Evolutionary conservation across 129 eudicot species (phyloP), one percentile per base, ranked within the genome.

Genomic region (Artemisia annua): DNA sequence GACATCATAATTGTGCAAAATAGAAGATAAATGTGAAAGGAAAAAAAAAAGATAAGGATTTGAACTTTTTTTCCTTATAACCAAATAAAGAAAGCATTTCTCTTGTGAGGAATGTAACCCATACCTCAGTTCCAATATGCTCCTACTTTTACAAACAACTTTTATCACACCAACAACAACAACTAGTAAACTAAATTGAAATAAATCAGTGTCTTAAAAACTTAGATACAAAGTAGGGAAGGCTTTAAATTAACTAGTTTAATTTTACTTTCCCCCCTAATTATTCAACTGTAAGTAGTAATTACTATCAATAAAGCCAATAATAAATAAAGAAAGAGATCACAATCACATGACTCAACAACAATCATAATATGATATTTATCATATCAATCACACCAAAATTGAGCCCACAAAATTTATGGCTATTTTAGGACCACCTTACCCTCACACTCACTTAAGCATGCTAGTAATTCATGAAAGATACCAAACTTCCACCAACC

Each of bases 331-430:
- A 17, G 71, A 71, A 66, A 63, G 58, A 53, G 78, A 78, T 65
- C 55, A 72, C 71, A 75, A 77, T 85, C 87, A 85, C 90, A 82
- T 88, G 95, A 83, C 75, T 78, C 79, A 87, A 85, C 86, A 67
- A 88, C 83, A 75, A 75, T 76, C 66, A 66, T 75, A 71, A 69
- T 87, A 77, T 66, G 80, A 81, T 71, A 76, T 67, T 67, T 83
- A 72, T 72, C 86, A 80, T 67, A 77, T 78, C 84, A 80, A 61
- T 80, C 88, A 78, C 87, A 72, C 69, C 76, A 80, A 85, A 55
- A 48, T 16, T 52, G 82, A 75, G 77, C 86, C 94, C 89, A 87
- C 87, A 76, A 55, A 58, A 67, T 73, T 75, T 77, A 84, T 79
- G 73, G 65, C 72, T 19, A 55, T 81, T 79, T 75, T 76, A 81